A percentile compares a stretch with the other conserved stretches of the same genome.
phyloP scores from a whole-genome alignment of 2,329 filamentous ascomycete species.

The Neonectria coccinea region DNA sequence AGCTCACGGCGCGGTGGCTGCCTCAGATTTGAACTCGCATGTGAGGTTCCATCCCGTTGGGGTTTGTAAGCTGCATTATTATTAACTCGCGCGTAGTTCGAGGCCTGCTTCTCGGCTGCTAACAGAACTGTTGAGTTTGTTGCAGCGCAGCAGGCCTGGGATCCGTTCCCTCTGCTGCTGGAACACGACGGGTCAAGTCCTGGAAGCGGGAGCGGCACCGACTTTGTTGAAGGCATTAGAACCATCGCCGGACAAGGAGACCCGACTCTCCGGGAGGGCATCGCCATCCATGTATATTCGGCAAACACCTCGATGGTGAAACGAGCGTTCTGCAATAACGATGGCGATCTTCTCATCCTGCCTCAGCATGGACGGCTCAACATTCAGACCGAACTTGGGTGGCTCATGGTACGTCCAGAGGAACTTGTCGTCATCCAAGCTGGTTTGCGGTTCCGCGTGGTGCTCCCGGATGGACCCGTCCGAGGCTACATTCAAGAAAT shows the following conservation, averaged over 20 bases:
- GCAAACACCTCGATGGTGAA: slow-evolving; percentile 58
- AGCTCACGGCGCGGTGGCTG: slow-evolving; percentile 44
- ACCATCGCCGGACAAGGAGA: slow-evolving; percentile 61
- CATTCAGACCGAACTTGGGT: slow-evolving; percentile 80
- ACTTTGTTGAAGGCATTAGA: slow-evolving; percentile 59
- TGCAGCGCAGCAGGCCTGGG: slow-evolving; percentile 61
- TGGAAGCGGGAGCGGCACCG: slow-evolving; percentile 43
- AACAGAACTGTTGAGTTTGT: slow-evolving; percentile 60
- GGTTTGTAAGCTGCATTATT: not conserved
- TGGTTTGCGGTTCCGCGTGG: slow-evolving; percentile 77
- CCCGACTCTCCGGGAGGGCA: slow-evolving; percentile 58
- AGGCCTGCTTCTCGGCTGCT: slow-evolving; percentile 58
- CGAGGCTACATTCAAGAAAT: slow-evolving; percentile 80
- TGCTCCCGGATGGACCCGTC: slow-evolving; percentile 69
- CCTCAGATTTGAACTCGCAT: slow-evolving; percentile 45
- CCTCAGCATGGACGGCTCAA: slow-evolving; percentile 78
- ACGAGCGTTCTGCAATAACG: slow-evolving; percentile 58
- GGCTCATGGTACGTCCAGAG: slow-evolving; percentile 76
- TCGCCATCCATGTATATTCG: slow-evolving; percentile 61
- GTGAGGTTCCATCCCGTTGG: slow-evolving; percentile 19
- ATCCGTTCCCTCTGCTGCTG: slow-evolving; percentile 53
- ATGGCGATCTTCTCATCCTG: slow-evolving; percentile 81
- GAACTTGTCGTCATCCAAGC: slow-evolving; percentile 81
- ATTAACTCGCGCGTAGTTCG: slow-evolving; percentile 38
- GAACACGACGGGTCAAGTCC: not conserved